Conservation (phyloP, 495 filamentous ascomycete genomes). For the Cercophora sp. region DNA sequence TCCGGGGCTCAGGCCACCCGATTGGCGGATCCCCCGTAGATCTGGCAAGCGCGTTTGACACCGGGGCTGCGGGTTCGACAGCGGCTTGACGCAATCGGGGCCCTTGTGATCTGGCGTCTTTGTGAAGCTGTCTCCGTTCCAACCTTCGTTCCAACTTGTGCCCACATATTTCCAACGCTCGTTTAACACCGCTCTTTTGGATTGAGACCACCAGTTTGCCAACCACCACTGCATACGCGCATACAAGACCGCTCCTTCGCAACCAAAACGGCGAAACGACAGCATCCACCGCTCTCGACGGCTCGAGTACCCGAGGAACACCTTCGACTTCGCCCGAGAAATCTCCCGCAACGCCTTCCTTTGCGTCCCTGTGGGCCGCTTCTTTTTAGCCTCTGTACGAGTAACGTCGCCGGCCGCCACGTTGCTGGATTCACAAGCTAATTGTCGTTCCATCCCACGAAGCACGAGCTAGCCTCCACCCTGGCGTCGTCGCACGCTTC, state of each 20-base stretch:
- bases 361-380: too few species aligned
- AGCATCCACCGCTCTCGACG: too few species aligned
- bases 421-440: too few species aligned
- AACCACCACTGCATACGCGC: too few species aligned
- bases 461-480: neutral
- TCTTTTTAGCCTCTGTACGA: too few species aligned
- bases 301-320: neutral
- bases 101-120: constrained; percentile 9
- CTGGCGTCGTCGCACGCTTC: neutral
- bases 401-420: too few species aligned
- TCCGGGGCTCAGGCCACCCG: too few species aligned
- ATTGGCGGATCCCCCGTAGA: constrained; percentile 5
- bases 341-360: too few species aligned
- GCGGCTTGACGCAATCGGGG: constrained; percentile 7
- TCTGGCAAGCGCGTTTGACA: constrained; percentile 2
- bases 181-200: neutral
- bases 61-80: neutral
- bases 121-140: neutral
- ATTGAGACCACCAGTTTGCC: neutral
- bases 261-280: too few species aligned
- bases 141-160: neutral
- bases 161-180: neutral
- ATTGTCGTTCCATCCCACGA: neutral
- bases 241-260: too few species aligned
- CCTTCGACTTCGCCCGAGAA: too few species aligned